Evolutionary conservation across 345 rosid species (phyloP).

Genomic region (Turnera subulata): DNA sequence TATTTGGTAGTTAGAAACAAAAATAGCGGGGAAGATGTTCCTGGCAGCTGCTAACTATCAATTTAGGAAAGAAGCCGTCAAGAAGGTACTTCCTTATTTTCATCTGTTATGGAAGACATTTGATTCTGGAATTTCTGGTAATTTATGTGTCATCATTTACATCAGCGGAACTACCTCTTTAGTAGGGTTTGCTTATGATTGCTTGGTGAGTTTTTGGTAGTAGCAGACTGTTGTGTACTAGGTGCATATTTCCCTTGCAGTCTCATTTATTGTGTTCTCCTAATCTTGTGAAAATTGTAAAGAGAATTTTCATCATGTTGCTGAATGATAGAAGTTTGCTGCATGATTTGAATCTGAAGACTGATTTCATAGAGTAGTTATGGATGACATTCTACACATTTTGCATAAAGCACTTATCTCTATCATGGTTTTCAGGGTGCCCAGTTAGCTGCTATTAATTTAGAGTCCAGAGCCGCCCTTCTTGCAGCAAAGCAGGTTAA

Average conservation of each 20-base stretch:
- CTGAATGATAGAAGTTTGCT: no score
- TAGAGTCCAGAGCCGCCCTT: conserved; percentile 86
- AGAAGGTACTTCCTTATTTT: conserved; percentile 43
- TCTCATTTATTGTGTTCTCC: no score
- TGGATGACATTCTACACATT: no score
- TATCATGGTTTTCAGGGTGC: conserved; percentile 53
- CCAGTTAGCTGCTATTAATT: conserved; percentile 58
- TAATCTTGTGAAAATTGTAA: no score
- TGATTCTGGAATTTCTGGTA: neutral
- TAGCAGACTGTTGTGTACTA: no score
- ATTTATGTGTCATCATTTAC: neutral
- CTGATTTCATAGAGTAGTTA: no score
- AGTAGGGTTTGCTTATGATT: no score
- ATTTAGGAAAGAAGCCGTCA: conserved; percentile 67
- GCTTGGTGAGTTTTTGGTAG: no score
- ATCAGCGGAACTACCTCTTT: neutral
- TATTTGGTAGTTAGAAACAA: conserved; percentile 52
- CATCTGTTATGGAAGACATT: neutral
- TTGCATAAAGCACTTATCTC: neutral
- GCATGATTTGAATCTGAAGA: no score
- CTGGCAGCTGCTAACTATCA: conserved; percentile 83
- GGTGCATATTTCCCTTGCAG: no score
- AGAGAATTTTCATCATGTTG: no score
- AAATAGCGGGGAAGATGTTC: conserved; percentile 62
- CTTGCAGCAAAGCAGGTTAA: conserved; percentile 82